Evolutionary conservation across 148 eudicot species (phyloP), one percentile per base, ranked within the genome.

Genomic region (Camellia lanceoleosa): DNA sequence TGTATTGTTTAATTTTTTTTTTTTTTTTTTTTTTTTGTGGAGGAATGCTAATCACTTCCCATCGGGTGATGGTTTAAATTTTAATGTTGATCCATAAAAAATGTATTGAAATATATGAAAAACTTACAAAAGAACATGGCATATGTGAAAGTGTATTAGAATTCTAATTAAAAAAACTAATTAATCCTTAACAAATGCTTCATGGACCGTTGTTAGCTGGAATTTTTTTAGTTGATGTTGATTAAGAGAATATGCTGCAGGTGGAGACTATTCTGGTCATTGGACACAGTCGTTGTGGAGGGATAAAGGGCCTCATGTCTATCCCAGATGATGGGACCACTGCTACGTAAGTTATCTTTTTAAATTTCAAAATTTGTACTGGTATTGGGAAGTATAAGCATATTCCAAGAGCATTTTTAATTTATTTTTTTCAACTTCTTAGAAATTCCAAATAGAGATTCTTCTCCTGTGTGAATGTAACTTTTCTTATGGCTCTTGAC

Each of bases 251-350:
- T 72, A 9, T 62, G 49, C n/a, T 78, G 16, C 83, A 93, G 97
- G 99, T 95, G 83, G 99, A 93, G 95, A 92, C 88, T 78, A 95
- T 95, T 68, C 86, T 96, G 58, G 97, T 96, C 54, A 93, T 96
- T 78, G 99, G 99, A 71, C 98, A 96, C 81, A 93, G 99, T 87
- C 85, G 92, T 77, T 93, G 99, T 85, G 99, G 99, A 70, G 99
- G 99, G 83, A 96, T 96, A 51, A 96, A 92, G 83, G 98, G 98
- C 11, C 98, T 96, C 66, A 96, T 96, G 99, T 96, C 99, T 52
- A 85, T 94, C 49, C 91, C 98, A 69, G 97, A 96, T 55, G 94
- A 93, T 85, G 99, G 98, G 74, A 59, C 86, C 79, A 89, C 92
- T 43, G 75, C 94, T n/a, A 89, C 91, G 99, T 93, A 71, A 72